Evolutionary conservation across 768 basidiomycete species (phyloP), one percentile per base, ranked within the genome.

Genomic region (Tylopilus subfusipes): DNA sequence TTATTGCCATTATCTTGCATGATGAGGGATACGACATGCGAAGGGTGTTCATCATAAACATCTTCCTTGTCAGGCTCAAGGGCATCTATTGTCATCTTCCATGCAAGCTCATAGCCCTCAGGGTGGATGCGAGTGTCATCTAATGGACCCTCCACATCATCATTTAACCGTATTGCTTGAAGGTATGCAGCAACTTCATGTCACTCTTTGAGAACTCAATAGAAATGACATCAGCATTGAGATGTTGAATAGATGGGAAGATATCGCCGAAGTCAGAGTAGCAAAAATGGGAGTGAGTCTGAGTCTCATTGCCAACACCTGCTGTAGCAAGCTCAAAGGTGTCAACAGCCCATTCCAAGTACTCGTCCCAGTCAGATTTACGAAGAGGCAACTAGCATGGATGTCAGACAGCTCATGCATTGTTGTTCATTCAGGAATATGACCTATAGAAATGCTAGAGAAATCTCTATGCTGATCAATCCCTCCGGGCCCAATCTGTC

Each of bases 241-340:
- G 88, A 60, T 88, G 85, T 74, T 95, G 88, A 71, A 98, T 97
- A 56, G 91, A 95, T 27, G 90, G 85, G 90, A 98, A 98, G 77
- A 98, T 98, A 72, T 97, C 93, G 76, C 88, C 91, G 71, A 98
- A 98, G 80, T 98, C 95, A 53, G 95, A 98, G 80, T 93, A 95
- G 80, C 93, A 96, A 83, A 96, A 96, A 82, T 99, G 97, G 48
- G 94, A 98, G 80, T 98, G 96, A 64, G 94, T 93, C 77, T 98
- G 96, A 66, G 93, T 90, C 57, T 85, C 79, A 72, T 98, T 88
- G 68, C 83, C 83, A 65, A 98, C 97, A 73, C 96, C 97, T 19
- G 97, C 92, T 55, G 96, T 98, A 48, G 97, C 78, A 59, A 98
- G 86, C 76, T 94, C 94, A 85, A 99, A 99, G 59, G 96, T 97